Evolutionary conservation across 495 filamentous ascomycete genomes (phyloP), one percentile per base, ranked within the genome.

Genomic region (Tuber aestivum): DNA sequence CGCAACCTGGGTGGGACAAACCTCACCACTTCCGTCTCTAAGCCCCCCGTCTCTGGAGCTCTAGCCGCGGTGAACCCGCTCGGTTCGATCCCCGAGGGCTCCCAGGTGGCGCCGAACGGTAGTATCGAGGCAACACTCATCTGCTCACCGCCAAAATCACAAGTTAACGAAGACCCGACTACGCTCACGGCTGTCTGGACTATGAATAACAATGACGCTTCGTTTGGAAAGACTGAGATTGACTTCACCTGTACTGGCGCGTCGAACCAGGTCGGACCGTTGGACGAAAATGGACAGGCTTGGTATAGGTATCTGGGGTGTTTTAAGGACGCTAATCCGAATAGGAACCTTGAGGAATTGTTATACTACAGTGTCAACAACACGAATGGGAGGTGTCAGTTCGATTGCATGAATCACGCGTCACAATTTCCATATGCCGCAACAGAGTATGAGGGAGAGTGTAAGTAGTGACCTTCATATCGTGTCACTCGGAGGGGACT

Each of bases 11-110:
- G 85, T 32, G 80, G 79, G 8, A 78, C 79, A 7, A 81, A 80
- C 1, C 79, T 86, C 14, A 84, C 83, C 1, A 82, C 85, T 20
- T 85, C 85, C 27, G 81, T 86, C 27, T 86, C 85, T 3, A 86
- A 86, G 56, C 85, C 85, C 0, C 85, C 85, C 1, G 77, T 85
- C n/a, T 80, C 83, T 16, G 84, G 85, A 3, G 80, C 85, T 3
- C 80, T 86, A n/a, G 84, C 83, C 16, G 83, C 83, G 2, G 76
- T 79, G 10, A 86, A 86, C 71, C 79, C 81, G 0, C 78, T 83
- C 16, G 83, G 73, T 23, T 85, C 77, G 44, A 84, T 82, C 71
- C 83, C 83, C 1, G 85, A 86, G 72, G 85, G 85, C 2, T 83
- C 84, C 1, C 81, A 77, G 41, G 72, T 86, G 18, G 41, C 75